Evolutionary conservation across 805 yeast species (phyloP), one percentile per base, ranked within the genome.

Genomic region (Jamesozyma lodderae): DNA sequence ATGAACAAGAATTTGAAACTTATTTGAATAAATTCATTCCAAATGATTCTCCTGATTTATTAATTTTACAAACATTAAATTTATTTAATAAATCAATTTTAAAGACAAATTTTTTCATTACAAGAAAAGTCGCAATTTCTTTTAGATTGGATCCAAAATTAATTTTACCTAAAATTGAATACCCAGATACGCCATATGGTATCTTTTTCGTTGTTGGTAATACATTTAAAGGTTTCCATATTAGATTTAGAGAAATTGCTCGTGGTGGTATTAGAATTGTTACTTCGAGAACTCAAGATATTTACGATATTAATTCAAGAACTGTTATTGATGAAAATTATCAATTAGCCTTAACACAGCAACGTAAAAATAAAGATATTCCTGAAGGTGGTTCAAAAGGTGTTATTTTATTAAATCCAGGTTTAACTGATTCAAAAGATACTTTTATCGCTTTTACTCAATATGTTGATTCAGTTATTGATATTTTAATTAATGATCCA

Each of bases 361-460:
- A 92, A 68, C 75, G 90, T 49, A 90, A 90, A 66, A 92, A 90
- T 68, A 90, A 90, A 69, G 98, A 90, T 68, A 92, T 90, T 42
- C 97, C 98, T 35, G 98, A 90, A 70, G 97, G 98, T 59, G 98
- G 98, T 26, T 85, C 96, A 29, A 90, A 90, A 62, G 98, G 98
- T 67, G 98, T 92, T 34, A 83, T 92, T 41, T 72, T 90, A 53
- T 70, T 90, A 49, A 88, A 81, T 54, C 79, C 82, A 31, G 83
- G 82, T 41, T 45, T 61, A 37, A 67, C 67, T 31, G 81, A 86
- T 17, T 94, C 83, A 61, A 82, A 75, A 29, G 75, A 79, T 54
- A 86, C 94, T 36, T 77, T 77, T 47, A 79, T 82, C 41, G 84
- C 95, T 23, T 90, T 92, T 63, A 82, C 81, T 59, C 94, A 92